These are phyloP conservation scores for Tricholoma saponaceum DNA, from an alignment of 768 basidiomycete genomes.

Conservation along the genomic window DNA sequence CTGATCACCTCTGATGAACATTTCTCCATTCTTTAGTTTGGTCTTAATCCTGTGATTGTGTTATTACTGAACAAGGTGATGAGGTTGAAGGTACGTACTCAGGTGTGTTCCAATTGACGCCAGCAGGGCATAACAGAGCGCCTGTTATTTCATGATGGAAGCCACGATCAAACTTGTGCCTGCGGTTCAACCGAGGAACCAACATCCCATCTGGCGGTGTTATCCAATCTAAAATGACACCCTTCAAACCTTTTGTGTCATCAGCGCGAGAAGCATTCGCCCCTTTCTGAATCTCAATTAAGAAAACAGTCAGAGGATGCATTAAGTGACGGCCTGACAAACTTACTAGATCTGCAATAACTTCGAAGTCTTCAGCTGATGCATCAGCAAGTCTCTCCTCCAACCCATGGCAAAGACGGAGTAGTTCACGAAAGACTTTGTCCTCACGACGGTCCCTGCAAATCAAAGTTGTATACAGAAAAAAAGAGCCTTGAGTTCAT, in stretches of 20 bases:
- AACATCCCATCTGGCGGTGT: background rate
- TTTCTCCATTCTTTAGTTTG: too few relatives aligned
- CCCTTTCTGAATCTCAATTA: background rate
- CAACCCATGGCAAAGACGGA: background rate
- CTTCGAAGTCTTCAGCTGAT: background rate
- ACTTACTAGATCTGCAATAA: background rate
- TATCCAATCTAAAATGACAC: background rate
- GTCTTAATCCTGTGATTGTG: too few relatives aligned
- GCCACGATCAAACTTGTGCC: background rate
- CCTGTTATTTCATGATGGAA: conserved; percentile 5
- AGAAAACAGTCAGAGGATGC: background rate
- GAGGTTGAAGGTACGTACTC: background rate
- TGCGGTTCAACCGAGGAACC: background rate
- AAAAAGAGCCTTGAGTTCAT: background rate
- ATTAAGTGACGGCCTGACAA: background rate
- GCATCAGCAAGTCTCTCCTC: background rate
- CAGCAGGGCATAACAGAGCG: background rate
- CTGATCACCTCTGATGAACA: too few relatives aligned
- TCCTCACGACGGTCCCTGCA: background rate
- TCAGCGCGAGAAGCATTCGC: background rate
- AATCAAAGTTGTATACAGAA: background rate
- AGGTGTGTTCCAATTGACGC: background rate
- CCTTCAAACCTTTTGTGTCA: too few relatives aligned
- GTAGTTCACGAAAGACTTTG: background rate
- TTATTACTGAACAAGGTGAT: too few relatives aligned